These are phyloP conservation scores for Plantago elongata DNA, from an alignment of 257 asterid genomes.

Conservation along the genomic window DNA sequence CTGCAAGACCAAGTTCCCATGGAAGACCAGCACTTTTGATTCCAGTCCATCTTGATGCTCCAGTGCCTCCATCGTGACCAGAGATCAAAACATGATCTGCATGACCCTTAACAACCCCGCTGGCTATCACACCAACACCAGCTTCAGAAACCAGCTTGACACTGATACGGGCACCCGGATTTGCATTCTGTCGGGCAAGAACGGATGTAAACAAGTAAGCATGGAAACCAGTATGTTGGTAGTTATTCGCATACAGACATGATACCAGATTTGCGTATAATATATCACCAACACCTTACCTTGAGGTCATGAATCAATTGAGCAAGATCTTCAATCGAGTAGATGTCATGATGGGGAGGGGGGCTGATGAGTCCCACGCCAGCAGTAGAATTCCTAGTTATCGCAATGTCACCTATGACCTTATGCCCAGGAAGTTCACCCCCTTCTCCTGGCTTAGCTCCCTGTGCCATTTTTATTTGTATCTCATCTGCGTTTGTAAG, in stretches of 20 bases:
- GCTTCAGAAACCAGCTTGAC: constrained; percentile 99
- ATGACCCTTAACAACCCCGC: constrained; percentile 98
- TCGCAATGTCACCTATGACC: constrained; percentile 96
- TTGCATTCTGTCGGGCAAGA: constrained; percentile 59
- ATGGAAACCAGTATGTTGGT: not conserved
- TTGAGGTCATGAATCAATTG: constrained; percentile 95
- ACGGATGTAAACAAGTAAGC: not conserved
- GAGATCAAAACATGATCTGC: constrained; percentile 97
- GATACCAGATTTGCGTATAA: not conserved
- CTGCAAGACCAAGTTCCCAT: constrained; percentile 99
- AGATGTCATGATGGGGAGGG: constrained; percentile 98
- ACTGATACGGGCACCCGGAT: constrained; percentile 94
- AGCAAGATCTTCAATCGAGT: constrained; percentile 98
- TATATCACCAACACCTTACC: constrained; percentile 34
- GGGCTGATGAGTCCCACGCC: constrained; percentile 99
- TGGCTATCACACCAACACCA: constrained; percentile 98
- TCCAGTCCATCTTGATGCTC: constrained; percentile 99
- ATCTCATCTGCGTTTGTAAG: constrained; percentile 94
- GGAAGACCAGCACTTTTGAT: constrained; percentile 99
- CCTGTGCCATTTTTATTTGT: constrained; percentile 99
- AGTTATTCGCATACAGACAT: too few species aligned
- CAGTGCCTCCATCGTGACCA: constrained; percentile 99
- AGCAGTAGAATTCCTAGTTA: constrained; percentile 94
- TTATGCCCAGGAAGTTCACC: constrained; percentile 99
- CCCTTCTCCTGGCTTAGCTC: constrained; percentile 99